A percentile compares a stretch with the other conserved stretches of the same genome.
These are phyloP conservation scores for Yamagishiella unicocca DNA, from an alignment of 139 green algal genomes.

Conservation along the genomic window DNA sequence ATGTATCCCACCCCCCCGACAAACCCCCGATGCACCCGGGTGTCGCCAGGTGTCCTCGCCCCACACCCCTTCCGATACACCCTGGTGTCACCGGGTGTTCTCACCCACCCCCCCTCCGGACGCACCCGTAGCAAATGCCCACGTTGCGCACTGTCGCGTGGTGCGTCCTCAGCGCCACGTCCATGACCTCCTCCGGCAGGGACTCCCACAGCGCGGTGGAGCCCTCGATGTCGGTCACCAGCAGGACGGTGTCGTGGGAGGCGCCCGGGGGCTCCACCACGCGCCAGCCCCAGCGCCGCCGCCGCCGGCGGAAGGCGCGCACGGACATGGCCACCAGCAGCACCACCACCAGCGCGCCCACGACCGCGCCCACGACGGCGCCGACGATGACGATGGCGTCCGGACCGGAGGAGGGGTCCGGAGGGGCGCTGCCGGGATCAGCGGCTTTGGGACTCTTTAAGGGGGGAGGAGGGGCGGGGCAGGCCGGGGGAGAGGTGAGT, in stretches of 20 bases:
- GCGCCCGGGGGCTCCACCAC: not conserved
- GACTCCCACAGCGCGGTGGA: not conserved
- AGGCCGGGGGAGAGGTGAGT: not conserved
- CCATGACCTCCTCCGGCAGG: constrained; percentile 6
- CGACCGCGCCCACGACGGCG: not conserved
- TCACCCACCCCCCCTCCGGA: not conserved
- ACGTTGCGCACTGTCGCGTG: not conserved
- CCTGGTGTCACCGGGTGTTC: no score
- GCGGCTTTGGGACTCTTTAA: no score
- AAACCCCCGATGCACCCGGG: no score
- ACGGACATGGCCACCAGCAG: not conserved
- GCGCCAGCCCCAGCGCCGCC: not conserved
- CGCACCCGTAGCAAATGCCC: not conserved
- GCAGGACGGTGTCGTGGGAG: not conserved
- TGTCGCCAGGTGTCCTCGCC: no score
- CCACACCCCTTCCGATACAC: no score
- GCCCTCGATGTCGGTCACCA: constrained; percentile 20
- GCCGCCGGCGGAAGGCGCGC: not conserved
- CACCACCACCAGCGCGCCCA: not conserved
- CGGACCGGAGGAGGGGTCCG: not conserved
- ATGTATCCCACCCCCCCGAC: no score
- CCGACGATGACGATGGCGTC: not conserved
- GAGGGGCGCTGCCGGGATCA: no score
- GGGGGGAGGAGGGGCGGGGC: not conserved
- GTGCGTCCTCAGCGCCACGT: constrained; percentile 15